Conservation (phyloP, 176 grass and related monocot species). For the Carex scoparia region DNA sequence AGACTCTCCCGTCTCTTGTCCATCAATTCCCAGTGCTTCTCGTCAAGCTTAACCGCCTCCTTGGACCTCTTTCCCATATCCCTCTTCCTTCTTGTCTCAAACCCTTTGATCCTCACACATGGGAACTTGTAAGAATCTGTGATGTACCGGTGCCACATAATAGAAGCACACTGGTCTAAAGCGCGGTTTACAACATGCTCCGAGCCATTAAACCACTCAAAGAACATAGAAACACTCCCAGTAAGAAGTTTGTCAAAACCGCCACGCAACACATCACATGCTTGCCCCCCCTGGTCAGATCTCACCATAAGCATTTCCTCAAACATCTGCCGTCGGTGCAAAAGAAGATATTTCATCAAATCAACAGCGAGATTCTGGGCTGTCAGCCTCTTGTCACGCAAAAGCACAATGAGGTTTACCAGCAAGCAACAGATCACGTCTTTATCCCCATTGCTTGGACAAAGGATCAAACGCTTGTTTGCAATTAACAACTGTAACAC, state of each 20-base stretch:
- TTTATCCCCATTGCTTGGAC: conserved; percentile 90
- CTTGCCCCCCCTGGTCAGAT: conserved; percentile 58
- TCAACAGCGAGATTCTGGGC: conserved; percentile 70
- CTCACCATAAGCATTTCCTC: conserved; percentile 83
- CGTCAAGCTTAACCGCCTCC: conserved; percentile 62
- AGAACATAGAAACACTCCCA: conserved; percentile 63
- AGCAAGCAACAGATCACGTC: conserved; percentile 91
- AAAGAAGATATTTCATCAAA: conserved; percentile 84
- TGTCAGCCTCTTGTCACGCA: conserved; percentile 74
- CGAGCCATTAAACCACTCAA: conserved; percentile 81
- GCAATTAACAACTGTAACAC: conserved; percentile 86
- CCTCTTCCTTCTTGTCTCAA: conserved; percentile 87
- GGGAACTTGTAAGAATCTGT: conserved; percentile 91
- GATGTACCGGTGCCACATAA: conserved; percentile 96
- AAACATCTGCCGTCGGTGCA: conserved; percentile 70
- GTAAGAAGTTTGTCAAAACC: conserved; percentile 88
- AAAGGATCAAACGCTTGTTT: conserved; percentile 88
- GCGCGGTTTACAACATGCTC: conserved; percentile 78
- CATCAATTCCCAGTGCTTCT: conserved; percentile 78
- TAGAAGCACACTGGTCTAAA: conserved; percentile 75
- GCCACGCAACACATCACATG: conserved; percentile 73
- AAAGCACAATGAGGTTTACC: conserved; percentile 84
- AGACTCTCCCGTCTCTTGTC: conserved; percentile 78
- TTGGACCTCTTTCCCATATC: conserved; percentile 88
- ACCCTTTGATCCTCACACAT: conserved; percentile 97